A percentile compares a stretch with the other conserved stretches of the same genome.
Evolutionary conservation across 768 basidiomycete species (phyloP).

Genomic region (Kwoniella dejecticola): DNA sequence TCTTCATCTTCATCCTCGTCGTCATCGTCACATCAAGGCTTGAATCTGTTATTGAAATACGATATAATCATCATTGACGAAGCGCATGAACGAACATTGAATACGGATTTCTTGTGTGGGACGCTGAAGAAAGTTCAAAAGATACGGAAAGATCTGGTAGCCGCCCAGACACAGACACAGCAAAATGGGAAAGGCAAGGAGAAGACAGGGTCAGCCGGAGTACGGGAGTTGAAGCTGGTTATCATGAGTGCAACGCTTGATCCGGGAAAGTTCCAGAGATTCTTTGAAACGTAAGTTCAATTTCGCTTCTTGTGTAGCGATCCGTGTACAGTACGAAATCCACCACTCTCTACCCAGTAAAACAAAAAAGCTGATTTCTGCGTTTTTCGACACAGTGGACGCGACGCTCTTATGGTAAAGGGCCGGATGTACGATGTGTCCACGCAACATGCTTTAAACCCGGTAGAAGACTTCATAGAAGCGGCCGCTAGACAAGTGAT

Average conservation of each 20-base stretch:
- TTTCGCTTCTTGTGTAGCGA: no score
- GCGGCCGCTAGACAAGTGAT: constrained; percentile 87
- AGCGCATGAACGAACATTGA: constrained; percentile 91
- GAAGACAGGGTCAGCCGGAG: constrained; percentile 19
- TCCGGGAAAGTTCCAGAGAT: constrained; percentile 87
- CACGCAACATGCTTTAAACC: constrained; percentile 69
- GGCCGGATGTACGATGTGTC: constrained; percentile 91
- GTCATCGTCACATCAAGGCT: not conserved
- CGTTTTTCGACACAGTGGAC: constrained; percentile 18
- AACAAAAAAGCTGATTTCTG: constrained; percentile 12
- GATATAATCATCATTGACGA: constrained; percentile 91
- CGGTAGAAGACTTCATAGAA: constrained; percentile 82
- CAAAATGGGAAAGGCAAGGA: constrained; percentile 10
- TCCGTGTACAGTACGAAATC: no score
- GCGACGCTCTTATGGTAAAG: constrained; percentile 75
- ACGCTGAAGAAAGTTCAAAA: constrained; percentile 80
- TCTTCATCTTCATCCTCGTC: constrained; percentile 8
- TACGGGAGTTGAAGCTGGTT: constrained; percentile 79
- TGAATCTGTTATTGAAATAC: constrained; percentile 69
- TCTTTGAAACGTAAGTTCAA: constrained; percentile 72
- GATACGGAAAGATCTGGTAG: constrained; percentile 61
- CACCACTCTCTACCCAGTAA: no score
- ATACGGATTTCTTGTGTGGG: constrained; percentile 91
- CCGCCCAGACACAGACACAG: constrained; percentile 24
- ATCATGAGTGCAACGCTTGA: constrained; percentile 98